Percentiles rank a stretch among this genome's conserved stretches.
Evolutionary conservation across 352 stramenopile species (phyloP).

Genomic region (Pythium vanterpoolii): DNA sequence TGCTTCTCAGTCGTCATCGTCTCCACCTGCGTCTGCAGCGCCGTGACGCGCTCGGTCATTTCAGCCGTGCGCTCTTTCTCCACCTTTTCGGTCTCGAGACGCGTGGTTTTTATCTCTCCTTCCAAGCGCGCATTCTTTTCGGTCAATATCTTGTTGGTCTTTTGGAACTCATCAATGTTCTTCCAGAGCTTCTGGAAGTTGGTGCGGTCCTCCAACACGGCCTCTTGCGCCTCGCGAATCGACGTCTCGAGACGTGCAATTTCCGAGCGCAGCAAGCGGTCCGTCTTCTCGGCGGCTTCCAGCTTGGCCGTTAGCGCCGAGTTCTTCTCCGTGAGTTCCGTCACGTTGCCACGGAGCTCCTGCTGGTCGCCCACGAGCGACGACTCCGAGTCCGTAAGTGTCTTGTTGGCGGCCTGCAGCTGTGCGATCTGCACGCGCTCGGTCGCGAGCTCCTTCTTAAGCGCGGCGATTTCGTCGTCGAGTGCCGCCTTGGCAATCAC

Average conservation of each 20-base stretch:
- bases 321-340: constrained; percentile 15
- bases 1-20: constrained; percentile 1
- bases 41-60: constrained; percentile 2
- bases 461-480: constrained; percentile 7
- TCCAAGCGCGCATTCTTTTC: constrained; percentile 24
- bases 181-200: constrained; percentile 31
- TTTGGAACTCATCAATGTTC: constrained; percentile 24
- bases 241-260: constrained; percentile 24
- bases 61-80: constrained; percentile 15
- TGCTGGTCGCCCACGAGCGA: constrained; percentile 5
- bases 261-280: constrained; percentile 14
- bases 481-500: constrained; percentile 3
- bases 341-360: background rate
- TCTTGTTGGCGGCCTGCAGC: constrained; percentile 18
- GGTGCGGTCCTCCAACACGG: constrained; percentile 22
- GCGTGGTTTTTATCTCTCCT: constrained; percentile 17
- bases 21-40: constrained; percentile 13
- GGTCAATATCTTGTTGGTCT: constrained; percentile 21
- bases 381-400: constrained; percentile 7
- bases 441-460: constrained; percentile 16
- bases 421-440: constrained; percentile 15
- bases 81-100: constrained; percentile 20
- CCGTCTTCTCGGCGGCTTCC: constrained; percentile 16
- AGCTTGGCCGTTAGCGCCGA: constrained; percentile 20
- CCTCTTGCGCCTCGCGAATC: constrained; percentile 25